phyloP scores from a whole-genome alignment of 805 yeast genomes.

The Nakazawaea wyomingensis region DNA sequence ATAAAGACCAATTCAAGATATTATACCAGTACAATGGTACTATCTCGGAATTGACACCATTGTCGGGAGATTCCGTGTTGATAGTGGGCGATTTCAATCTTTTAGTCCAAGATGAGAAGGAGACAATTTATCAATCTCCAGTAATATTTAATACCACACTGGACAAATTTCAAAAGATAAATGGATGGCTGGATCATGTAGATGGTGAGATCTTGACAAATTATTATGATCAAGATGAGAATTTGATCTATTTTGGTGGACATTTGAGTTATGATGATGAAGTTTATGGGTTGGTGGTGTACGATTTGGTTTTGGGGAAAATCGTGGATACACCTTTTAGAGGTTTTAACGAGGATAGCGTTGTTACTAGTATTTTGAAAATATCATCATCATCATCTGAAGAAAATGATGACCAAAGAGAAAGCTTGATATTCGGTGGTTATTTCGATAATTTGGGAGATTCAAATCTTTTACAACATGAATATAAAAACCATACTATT shows the following conservation, averaged over 20 bases:
- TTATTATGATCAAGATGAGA: conserved; percentile 39
- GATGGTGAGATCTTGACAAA: conserved; percentile 40
- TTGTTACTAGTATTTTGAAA: conserved; percentile 57
- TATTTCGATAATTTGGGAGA: conserved; percentile 58
- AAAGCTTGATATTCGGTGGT: conserved; percentile 77
- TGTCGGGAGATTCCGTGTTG: conserved; percentile 1
- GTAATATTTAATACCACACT: conserved; percentile 6
- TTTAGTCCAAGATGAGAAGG: too few species aligned
- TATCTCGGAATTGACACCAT: not conserved
- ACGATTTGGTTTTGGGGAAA: conserved; percentile 40
- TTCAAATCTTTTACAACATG: conserved; percentile 34
- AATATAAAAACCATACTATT: conserved; percentile 20
- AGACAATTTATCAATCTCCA: conserved; percentile 2
- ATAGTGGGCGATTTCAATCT: conserved; percentile 6
- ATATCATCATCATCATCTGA: conserved; percentile 34
- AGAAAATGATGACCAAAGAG: conserved; percentile 30
- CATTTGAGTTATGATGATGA: conserved; percentile 45
- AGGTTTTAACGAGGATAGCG: conserved; percentile 64
- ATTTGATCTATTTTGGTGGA: conserved; percentile 77
- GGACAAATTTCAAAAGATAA: not conserved
- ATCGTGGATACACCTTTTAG: conserved; percentile 56
- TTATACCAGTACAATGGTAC: conserved; percentile 6
- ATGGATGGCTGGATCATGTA: conserved; percentile 22
- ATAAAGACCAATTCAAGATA: conserved; percentile 2
- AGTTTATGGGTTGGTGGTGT: conserved; percentile 57